A percentile compares a stretch with the other conserved stretches of the same genome.
Evolutionary conservation across 2,329 filamentous ascomycete genomes (phyloP).

Genomic region (Cryphonectria naterciae): DNA sequence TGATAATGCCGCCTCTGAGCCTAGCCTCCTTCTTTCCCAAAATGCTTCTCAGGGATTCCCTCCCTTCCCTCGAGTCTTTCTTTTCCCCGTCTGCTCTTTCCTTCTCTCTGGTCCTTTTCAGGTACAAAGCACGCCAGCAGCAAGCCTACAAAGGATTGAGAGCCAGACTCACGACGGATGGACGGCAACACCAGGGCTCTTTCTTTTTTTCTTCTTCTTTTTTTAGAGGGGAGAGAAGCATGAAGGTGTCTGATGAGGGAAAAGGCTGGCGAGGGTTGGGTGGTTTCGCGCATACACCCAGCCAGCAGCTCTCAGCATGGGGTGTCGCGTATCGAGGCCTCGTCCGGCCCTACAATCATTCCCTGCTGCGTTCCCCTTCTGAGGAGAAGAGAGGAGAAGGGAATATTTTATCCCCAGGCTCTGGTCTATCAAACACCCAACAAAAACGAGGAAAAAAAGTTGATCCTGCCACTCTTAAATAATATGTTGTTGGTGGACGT

Average conservation of each 20-base stretch:
- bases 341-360: background rate
- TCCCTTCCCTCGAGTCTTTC: background rate
- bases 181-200: background rate
- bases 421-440: background rate
- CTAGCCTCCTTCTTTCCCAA: background rate
- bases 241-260: background rate
- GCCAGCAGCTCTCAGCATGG: background rate
- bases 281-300: background rate
- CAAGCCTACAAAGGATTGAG: background rate
- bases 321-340: background rate
- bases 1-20: conserved; percentile 5
- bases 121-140: background rate
- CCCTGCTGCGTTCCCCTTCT: no score
- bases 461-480: background rate
- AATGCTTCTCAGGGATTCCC: background rate
- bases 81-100: background rate
- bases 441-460: no score
- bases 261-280: background rate
- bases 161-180: background rate
- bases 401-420: background rate
- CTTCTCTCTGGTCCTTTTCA: background rate
- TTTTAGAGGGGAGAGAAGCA: background rate
- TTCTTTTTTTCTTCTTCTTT: background rate
- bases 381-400: no score
- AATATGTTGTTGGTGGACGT: background rate